These are phyloP conservation scores for Lumnitzera littorea DNA, from an alignment of 345 rosid genomes.

Conservation along the genomic window DNA sequence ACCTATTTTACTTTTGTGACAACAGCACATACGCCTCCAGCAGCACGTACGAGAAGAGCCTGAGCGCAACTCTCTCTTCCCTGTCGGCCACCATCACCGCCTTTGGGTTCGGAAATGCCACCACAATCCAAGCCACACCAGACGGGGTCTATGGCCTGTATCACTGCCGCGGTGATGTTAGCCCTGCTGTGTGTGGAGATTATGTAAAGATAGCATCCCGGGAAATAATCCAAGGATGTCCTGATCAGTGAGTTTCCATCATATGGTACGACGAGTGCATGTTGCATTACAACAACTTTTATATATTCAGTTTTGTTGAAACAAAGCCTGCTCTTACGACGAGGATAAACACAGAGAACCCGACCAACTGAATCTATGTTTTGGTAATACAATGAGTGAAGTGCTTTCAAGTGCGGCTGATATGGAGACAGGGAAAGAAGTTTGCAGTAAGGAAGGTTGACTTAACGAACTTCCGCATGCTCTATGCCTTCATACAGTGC, in stretches of 20 bases:
- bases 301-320: neutral
- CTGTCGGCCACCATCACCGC: conserved; percentile 14
- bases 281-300: conserved; percentile 14
- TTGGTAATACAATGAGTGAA: conserved; percentile 3
- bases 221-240: conserved; percentile 13
- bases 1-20: neutral
- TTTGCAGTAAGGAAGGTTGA: conserved; percentile 19
- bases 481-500: conserved; percentile 46
- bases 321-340: fast-evolving
- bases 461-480: conserved; percentile 8
- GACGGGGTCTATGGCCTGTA: conserved; percentile 18
- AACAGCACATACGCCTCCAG: conserved; percentile 9
- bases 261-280: conserved; percentile 30
- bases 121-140: conserved; percentile 8
- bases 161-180: conserved; percentile 29
- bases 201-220: conserved; percentile 14
- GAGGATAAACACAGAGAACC: neutral
- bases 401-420: conserved; percentile 7
- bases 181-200: conserved; percentile 5
- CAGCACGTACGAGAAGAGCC: conserved; percentile 15
- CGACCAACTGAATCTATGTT: neutral
- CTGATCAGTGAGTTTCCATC: conserved; percentile 8
- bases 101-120: conserved; percentile 7
- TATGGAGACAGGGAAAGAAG: conserved; percentile 17
- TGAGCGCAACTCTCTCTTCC: conserved; percentile 9